Base-by-base conservation (phyloP, 139 green algal genomes). In the Tetraselmis striata region DNA sequence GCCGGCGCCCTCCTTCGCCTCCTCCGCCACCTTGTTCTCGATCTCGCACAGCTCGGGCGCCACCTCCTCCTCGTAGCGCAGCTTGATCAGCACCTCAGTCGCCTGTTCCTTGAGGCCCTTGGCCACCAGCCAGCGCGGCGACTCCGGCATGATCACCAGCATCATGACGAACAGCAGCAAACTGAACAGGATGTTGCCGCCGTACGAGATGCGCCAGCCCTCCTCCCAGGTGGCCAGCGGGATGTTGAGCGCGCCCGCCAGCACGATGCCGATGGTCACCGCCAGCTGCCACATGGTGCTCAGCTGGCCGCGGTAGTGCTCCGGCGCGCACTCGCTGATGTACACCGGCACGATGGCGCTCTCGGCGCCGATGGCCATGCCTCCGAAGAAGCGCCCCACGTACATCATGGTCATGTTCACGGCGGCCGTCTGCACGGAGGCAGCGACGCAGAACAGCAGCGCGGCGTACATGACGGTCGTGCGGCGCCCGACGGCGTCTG, bases 321-420 rank as follows among this genome's bases (percentile, higher is more conserved):
- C 28, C 29, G 77, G 77, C 31, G 77, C 27, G 2, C 31, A 59
- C 28, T 80, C 77, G 27, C 77, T 18, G 77, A 80, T 80, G 77
- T 80, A 80, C 28, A 80, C 77, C 29, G 77, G 77, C 2, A 80
- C 77, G 77, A 80, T 32, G 77, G 77, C 27, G 77, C 23, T 28
- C 2, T 45, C 23, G 77, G 32, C 45, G 45, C 45, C 45, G 5
- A 80, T n/a, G 29, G 77, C 31, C 77, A 80, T 22, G 2, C 77
- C 77, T 2, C 29, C 77, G 77, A 80, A 28, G 23, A 80, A 28
- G 27, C 77, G 27, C 23, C 77, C 77, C 28, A 32, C 77, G 29
- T 59, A 59, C 27, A 80, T 31, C 77, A 80, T 80, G 77, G 5
- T 2, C 2, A 28, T 59, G 27, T 58, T n/a, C 2, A 59, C 31